Evolutionary conservation across 2,329 filamentous ascomycete genomes (phyloP), one percentile per base, ranked within the genome.

Genomic region (Ascochyta lentis): DNA sequence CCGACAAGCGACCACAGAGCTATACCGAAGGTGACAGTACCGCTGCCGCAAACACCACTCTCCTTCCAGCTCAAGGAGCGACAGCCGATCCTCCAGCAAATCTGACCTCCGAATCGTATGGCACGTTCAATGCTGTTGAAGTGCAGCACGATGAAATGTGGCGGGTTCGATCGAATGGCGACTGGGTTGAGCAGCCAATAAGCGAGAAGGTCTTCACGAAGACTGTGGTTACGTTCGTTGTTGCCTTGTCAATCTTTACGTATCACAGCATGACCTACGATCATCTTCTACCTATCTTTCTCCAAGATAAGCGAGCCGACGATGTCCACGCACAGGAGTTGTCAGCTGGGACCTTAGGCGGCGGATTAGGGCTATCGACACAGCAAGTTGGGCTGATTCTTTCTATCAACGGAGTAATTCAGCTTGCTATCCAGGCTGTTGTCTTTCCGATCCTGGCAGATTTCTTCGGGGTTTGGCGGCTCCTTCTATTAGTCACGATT

Each of bases 191-290:
- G 42, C 51, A 60, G n/a, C 58, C 65, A 22, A 31, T 58, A 3
- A 71, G 72, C 13, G 70, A 77, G 26, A 80, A 80, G 56, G 80
- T 83, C 47, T 85, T 88, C 64, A 88, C 83, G 2, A 81, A 78
- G 75, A 84, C 84, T 37, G 87, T 96, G 57, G 80, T 90, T 63
- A 87, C 90, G 75, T 84, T 96, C 49, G 86, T 95, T 35, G 69
- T 92, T n/a, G 89, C 93, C 1, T 79, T 97, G 43, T 91, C 89
- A 40, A 91, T 97, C 60, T 96, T 96, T 78, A 95, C 92, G 4
- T 96, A 96, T 73, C 93, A 97, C 77, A 92, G 89, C 34, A 97
- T 97, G 92, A 92, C 90, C 0, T 97, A 91, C 76, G 94, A 97
- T 70, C 91, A 96, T 72, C 83, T 97, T 0, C 82, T 96, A 49